Evolutionary conservation across 306 rosid genomes (phyloP).

Genomic region (Prunus armeniaca): DNA sequence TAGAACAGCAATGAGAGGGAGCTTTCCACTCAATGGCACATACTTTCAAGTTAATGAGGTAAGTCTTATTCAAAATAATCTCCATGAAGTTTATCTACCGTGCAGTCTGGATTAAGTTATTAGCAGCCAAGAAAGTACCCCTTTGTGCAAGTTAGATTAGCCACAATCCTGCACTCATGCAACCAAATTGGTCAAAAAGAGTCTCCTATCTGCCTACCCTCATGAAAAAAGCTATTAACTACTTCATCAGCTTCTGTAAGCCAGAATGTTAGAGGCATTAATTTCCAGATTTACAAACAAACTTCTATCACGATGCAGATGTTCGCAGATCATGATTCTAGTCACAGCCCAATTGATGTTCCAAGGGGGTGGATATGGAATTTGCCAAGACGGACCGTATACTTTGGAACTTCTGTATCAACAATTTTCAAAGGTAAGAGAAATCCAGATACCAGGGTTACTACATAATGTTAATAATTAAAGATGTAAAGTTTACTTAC

Average conservation of each 20-base stretch:
- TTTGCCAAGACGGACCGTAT: constrained; percentile 76
- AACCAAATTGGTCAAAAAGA: neutral
- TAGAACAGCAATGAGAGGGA: constrained; percentile 87
- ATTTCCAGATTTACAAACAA: neutral
- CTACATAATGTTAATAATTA: constrained; percentile 18
- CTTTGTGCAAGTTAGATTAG: constrained; percentile 1
- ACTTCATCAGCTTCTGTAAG: neutral
- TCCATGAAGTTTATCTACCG: neutral
- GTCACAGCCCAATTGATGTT: constrained; percentile 62
- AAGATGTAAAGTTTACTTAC: constrained; percentile 25
- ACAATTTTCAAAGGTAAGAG: constrained; percentile 67
- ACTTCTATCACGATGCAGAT: constrained; percentile 47
- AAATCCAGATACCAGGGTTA: constrained; percentile 29
- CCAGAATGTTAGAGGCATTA: constrained; percentile 2
- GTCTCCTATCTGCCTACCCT: neutral
- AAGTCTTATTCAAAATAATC: constrained; percentile 13
- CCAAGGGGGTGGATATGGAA: constrained; percentile 92
- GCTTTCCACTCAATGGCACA: constrained; percentile 92
- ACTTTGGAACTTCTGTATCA: constrained; percentile 86
- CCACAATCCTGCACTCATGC: neutral
- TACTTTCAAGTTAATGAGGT: constrained; percentile 95
- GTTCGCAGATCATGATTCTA: constrained; percentile 82
- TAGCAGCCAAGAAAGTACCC: neutral
- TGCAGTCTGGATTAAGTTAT: neutral
- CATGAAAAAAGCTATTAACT: neutral